A percentile compares a stretch with the other conserved stretches of the same genome.
phyloP scores from a whole-genome alignment of 345 rosid species.

The Arabidopsis suecica region DNA sequence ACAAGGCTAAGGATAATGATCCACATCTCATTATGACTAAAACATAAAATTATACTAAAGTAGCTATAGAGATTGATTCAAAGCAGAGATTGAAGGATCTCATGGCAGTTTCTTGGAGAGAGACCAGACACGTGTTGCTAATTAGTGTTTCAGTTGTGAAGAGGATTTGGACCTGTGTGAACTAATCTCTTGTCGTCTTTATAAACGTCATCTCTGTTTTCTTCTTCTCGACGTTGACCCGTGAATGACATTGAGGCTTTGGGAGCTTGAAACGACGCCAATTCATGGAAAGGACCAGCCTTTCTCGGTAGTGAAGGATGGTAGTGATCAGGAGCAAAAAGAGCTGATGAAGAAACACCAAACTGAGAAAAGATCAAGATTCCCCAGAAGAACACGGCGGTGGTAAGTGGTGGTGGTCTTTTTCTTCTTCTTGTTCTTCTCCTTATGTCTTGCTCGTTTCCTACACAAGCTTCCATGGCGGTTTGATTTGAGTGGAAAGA shows the following conservation, averaged over 20 bases:
- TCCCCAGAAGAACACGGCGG: conserved; percentile 51
- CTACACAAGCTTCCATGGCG: conserved; percentile 37
- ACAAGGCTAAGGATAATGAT: conserved; percentile 59
- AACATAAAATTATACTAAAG: conserved; percentile 28
- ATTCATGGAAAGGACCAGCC: conserved; percentile 44
- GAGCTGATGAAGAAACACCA: conserved; percentile 46
- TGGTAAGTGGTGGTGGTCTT: not conserved
- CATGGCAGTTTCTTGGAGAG: conserved; percentile 4
- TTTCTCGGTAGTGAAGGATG: conserved; percentile 53
- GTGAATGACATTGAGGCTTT: conserved; percentile 40
- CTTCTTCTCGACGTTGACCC: conserved; percentile 42
- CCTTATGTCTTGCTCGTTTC: conserved; percentile 7
- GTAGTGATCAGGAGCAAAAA: conserved; percentile 44
- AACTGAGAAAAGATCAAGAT: conserved; percentile 53
- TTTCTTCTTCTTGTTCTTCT: conserved; percentile 14
- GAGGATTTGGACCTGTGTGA: conserved; percentile 96
- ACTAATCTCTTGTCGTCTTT: conserved; percentile 81
- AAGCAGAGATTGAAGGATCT: conserved; percentile 18
- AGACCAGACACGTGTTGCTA: conserved; percentile 32
- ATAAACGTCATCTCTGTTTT: conserved; percentile 52
- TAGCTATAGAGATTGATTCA: not conserved
- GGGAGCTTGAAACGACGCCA: conserved; percentile 46
- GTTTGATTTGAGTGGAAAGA: conserved; percentile 22
- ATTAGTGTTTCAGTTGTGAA: conserved; percentile 64
- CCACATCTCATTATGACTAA: conserved; percentile 36